Evolutionary conservation across 768 basidiomycete genomes (phyloP).

Genomic region (Pulveroboletus sp.): DNA sequence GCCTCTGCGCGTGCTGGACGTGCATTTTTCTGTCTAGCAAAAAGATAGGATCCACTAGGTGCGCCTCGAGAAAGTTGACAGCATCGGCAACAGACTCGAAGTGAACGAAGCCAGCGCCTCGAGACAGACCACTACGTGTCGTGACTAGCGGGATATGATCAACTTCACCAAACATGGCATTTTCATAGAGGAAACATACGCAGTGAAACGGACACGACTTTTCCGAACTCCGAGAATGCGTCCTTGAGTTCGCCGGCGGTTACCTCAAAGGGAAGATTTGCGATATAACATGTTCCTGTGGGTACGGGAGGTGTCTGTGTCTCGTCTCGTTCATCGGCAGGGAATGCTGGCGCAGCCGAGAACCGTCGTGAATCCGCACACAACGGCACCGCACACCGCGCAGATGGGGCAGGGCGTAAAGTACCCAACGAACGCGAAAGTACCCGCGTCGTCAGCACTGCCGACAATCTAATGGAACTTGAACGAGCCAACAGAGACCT

Average conservation of each 20-base stretch:
- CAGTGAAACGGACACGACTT: conserved; percentile 34
- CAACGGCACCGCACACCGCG: not conserved
- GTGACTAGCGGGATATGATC: conserved; percentile 11
- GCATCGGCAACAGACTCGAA: conserved; percentile 38
- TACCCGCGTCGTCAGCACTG: conserved; percentile 2
- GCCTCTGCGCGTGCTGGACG: conserved; percentile 35
- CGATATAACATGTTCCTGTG: conserved; percentile 40
- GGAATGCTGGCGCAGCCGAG: conserved; percentile 15
- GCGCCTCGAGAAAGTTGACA: conserved; percentile 32
- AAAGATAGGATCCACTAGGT: conserved; percentile 42
- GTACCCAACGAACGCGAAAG: conserved; percentile 14
- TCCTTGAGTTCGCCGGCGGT: conserved; percentile 39
- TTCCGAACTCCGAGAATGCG: conserved; percentile 42
- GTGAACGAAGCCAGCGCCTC: conserved; percentile 45
- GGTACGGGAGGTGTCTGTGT: conserved; percentile 19
- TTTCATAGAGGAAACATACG: conserved; percentile 31
- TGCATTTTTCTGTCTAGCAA: conserved; percentile 42
- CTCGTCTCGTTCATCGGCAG: not conserved
- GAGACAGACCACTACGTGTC: conserved; percentile 32
- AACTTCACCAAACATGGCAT: not conserved
- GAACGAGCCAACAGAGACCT: conserved; percentile 19
- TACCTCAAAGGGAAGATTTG: conserved; percentile 49
- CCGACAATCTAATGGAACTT: conserved; percentile 8
- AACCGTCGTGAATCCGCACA: conserved; percentile 12
- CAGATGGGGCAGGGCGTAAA: conserved; percentile 5